Base-by-base conservation (phyloP, 306 rosid genomes). In the Canavalia ensiformis region DNA sequence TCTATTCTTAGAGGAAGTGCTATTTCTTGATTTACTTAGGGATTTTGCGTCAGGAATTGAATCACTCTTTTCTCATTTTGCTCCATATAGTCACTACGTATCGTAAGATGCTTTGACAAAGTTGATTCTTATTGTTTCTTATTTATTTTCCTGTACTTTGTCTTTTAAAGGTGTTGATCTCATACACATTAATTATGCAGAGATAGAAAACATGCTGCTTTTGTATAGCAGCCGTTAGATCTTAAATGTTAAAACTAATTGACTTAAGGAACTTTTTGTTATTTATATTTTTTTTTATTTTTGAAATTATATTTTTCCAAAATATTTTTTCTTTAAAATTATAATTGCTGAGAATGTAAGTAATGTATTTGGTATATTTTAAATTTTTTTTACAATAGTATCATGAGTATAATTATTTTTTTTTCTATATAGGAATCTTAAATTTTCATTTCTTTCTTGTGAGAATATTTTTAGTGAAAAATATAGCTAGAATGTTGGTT, bases 21-120 rank as follows among this genome's bases (percentile, higher is more conserved):
- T 35, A 4, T 42, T 68, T 54, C 65, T 72, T 65, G 71, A 64
- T 58, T 56, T 73, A 7, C 56, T 74, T 68, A n/a, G 41, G 34
- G 44, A 69, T 79, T 79, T 67, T 49, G 62, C 35, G 29, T 78
- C 51, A 29, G 60, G 29, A 41, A 58, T 28, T 41, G 13, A 50
- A 29, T 49, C 28, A 59, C 34, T 49, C 5, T 39, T 8, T 18
- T 50, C 18, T 30, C 18, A 54, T 39, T 18, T 58, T 65, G 73
- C 70, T 57, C 54, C 18, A 44, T 58, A 41, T 30, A 25, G n/a
- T 57, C 73, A 50, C 50, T 25, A 1, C 45, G 30, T 18, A 60
- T 50, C 72, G 44, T 57, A 33, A 11, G 29, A 57, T 29, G 18
- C 8, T 29, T 42, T 58, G 69, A 58, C 39, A 12, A 30, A 35